A percentile compares a stretch with the other conserved stretches of the same genome.
phyloP scores from a whole-genome alignment of 768 basidiomycete species.

The Chlorophyllum brunneum region DNA sequence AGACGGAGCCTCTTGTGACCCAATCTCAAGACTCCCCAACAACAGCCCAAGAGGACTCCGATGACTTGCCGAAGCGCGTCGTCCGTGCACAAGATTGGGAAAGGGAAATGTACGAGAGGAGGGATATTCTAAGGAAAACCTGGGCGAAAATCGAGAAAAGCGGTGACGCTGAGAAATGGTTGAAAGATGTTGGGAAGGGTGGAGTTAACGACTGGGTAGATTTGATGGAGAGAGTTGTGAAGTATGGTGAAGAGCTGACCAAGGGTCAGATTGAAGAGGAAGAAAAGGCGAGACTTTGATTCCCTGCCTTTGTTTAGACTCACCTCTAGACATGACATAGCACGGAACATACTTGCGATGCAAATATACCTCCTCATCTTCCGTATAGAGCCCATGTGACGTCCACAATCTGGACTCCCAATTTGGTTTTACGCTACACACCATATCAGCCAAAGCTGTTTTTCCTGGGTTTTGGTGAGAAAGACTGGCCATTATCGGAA shows the following conservation, averaged over 20 bases:
- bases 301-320: too few relatives aligned
- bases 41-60: neutral
- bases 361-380: neutral
- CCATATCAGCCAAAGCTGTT: too few relatives aligned
- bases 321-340: too few relatives aligned
- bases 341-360: too few relatives aligned
- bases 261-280: slow-evolving; percentile 7
- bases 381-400: too few relatives aligned
- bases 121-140: slow-evolving; percentile 40
- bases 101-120: slow-evolving; percentile 48
- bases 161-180: slow-evolving; percentile 58
- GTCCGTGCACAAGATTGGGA: slow-evolving; percentile 51
- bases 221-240: slow-evolving; percentile 30
- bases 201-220: slow-evolving; percentile 63
- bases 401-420: too few relatives aligned
- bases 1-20: slow-evolving; percentile 22
- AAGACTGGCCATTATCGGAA: too few relatives aligned
- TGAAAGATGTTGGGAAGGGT: slow-evolving; percentile 57
- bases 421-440: too few relatives aligned
- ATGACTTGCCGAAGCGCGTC: neutral
- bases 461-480: too few relatives aligned
- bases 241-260: slow-evolving; percentile 24
- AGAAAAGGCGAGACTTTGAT: slow-evolving; percentile 11
- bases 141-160: slow-evolving; percentile 57
- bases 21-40: slow-evolving; percentile 9